Base-by-base conservation (phyloP, 2,329 filamentous ascomycete species). In the Colletotrichum melonis region DNA sequence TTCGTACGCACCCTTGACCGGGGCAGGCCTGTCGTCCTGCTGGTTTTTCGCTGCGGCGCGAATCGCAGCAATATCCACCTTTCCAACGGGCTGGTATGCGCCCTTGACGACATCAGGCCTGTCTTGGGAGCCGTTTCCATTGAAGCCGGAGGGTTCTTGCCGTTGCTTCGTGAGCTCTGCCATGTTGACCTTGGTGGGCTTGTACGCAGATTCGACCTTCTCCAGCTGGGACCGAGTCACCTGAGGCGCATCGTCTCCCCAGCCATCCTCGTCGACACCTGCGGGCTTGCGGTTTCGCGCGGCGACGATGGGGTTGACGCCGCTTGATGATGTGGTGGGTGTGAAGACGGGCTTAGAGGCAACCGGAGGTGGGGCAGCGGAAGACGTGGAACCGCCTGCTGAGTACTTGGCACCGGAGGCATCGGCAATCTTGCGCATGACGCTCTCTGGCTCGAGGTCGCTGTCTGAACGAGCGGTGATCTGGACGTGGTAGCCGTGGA, bases 401-500 rank as follows among this genome's bases (percentile, higher is more conserved):
- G 95, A 94, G 85, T 99, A 99, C 83, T 98, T 98, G 75, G 96
- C 91, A 74, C 97, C 97, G 56, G 97, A 98, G 32, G 97, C 93
- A 87, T 98, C 95, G 73, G 95, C 91, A 60, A 99, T 95, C 84
- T 98, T 98, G 81, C 97, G 93, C 78, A 98, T 89, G 77, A 99
- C 98, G 71, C 89, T 88, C 79, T 97, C 95, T 49, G 95, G 94
- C 32, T 93, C 94, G 75, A 99, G 90, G 80, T 98, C 95, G 79
- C 91, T 90, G 75, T 98, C 95, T 75, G 95, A 97, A 74, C 97
- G 94, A 73, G 97, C 97, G 65, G 95, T 98, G 78, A 99, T 94
- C 86, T 99, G 96, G 72, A 99, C 95, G 82, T 99, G 97, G 83
- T 98, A 99, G 77, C 97, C 95, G 85, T 98, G 95, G 55, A 99